Conservation (phyloP, 2,329 filamentous ascomycete species). For the Monosporascus sp. region DNA sequence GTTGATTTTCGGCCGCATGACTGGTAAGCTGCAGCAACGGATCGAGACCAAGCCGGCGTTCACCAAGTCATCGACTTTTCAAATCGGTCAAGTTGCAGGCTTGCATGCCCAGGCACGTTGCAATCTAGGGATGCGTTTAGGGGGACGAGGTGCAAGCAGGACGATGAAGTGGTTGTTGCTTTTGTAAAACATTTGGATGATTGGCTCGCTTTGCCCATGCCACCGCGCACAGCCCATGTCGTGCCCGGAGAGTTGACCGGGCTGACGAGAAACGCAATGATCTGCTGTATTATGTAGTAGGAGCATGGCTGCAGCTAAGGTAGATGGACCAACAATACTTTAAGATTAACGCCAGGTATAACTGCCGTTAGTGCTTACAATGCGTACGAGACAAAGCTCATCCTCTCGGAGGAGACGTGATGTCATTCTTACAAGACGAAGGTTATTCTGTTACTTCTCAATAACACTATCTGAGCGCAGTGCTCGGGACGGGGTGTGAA, state of each 20-base stretch:
- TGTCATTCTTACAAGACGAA: background rate
- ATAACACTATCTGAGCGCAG: background rate
- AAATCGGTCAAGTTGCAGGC: conserved; percentile 7
- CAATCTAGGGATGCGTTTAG: background rate
- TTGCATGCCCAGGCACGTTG: background rate
- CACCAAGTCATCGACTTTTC: conserved; percentile 7
- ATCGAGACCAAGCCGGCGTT: conserved; percentile 4
- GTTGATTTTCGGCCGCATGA: conserved; percentile 9
- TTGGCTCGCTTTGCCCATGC: background rate
- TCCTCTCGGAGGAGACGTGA: background rate
- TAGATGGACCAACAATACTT: no score
- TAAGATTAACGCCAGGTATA: no score
- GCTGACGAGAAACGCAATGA: conserved; percentile 2
- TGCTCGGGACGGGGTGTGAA: no score
- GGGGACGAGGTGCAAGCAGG: background rate
- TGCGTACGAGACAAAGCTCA: no score
- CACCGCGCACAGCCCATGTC: background rate
- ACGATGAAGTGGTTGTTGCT: background rate
- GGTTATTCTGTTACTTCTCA: background rate
- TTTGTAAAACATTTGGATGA: background rate
- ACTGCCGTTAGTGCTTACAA: no score
- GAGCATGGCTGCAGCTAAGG: background rate
- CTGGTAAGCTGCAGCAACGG: conserved; percentile 7
- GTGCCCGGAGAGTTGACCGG: background rate
- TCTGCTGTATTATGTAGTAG: background rate